phyloP scores from a whole-genome alignment of 1,284 basidiomycete species.

The Omphalotus olearius region DNA sequence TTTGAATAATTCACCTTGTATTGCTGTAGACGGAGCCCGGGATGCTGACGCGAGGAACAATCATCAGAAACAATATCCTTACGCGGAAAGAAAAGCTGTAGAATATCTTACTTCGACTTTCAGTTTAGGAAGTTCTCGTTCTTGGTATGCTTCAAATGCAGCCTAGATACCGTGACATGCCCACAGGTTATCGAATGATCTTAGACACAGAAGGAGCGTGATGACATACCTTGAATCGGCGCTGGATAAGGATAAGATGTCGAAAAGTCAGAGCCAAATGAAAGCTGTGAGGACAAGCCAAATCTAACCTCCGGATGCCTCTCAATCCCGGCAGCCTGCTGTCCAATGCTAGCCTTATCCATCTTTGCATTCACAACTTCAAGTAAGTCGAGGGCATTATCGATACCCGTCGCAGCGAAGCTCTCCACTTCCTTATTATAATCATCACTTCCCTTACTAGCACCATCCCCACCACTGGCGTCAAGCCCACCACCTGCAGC shows the following conservation, averaged over 20 bases:
- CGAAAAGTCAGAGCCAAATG: conserved; percentile 10
- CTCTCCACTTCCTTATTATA: conserved; percentile 53
- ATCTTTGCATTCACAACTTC: conserved; percentile 87
- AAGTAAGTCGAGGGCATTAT: conserved; percentile 89
- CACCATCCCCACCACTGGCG: conserved; percentile 19
- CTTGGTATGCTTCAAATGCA: conserved; percentile 90
- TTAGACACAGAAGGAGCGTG: neutral
- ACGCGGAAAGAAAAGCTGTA: conserved; percentile 5
- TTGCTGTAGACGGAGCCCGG: conserved; percentile 81
- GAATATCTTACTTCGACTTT: conserved; percentile 59
- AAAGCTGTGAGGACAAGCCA: conserved; percentile 12
- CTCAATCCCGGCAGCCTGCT: conserved; percentile 83
- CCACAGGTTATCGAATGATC: conserved; percentile 6
- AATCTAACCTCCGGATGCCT: conserved; percentile 85
- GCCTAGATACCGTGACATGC: conserved; percentile 41
- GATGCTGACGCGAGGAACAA: conserved; percentile 46
- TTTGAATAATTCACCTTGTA: conserved; percentile 53
- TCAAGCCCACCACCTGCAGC: conserved; percentile 57
- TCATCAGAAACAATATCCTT: conserved; percentile 2
- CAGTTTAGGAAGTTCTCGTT: conserved; percentile 78
- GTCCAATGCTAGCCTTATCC: conserved; percentile 87
- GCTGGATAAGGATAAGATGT: conserved; percentile 34
- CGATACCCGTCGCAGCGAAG: conserved; percentile 83
- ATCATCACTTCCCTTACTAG: conserved; percentile 26
- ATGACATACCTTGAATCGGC: conserved; percentile 72